Evolutionary conservation across 208 protist species (phyloP).

Genomic region (Angomonas deanei): DNA sequence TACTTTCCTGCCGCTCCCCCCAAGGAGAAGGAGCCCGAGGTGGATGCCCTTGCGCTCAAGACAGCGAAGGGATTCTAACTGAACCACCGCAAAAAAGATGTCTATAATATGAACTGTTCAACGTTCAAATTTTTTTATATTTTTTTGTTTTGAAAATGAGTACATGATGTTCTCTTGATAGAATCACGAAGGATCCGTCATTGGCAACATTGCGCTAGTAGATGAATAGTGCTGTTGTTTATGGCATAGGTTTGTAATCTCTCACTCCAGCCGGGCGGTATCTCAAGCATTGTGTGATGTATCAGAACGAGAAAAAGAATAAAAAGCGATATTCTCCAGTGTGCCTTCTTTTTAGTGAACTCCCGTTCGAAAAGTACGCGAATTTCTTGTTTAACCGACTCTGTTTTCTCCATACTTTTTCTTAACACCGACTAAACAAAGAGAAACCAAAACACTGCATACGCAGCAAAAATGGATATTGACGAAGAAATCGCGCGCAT

Average conservation of each 20-base stretch:
- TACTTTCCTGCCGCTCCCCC: constrained; percentile 72
- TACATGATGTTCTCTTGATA: neutral
- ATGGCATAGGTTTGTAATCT: no score
- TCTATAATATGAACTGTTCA: no score
- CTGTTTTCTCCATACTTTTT: constrained; percentile 1
- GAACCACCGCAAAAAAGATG: no score
- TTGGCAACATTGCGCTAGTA: no score
- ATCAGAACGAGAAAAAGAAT: no score
- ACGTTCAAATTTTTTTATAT: neutral
- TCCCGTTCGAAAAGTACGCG: no score
- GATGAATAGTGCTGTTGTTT: no score
- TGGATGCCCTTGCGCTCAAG: constrained; percentile 77
- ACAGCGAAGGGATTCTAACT: constrained; percentile 78
- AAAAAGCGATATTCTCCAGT: neutral
- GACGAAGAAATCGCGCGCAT: constrained; percentile 73
- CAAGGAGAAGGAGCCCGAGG: constrained; percentile 57
- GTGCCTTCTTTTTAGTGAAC: no score
- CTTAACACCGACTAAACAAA: neutral
- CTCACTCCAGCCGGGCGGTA: no score
- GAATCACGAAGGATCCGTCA: no score
- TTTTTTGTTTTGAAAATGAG: neutral
- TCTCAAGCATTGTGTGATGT: no score
- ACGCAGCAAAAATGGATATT: no score
- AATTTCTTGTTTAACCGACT: neutral
- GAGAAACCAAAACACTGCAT: neutral